These are phyloP conservation scores for Debaryomycetaceae sp. DNA, from an alignment of 1,139 yeast genomes.

Conservation along the genomic window DNA sequence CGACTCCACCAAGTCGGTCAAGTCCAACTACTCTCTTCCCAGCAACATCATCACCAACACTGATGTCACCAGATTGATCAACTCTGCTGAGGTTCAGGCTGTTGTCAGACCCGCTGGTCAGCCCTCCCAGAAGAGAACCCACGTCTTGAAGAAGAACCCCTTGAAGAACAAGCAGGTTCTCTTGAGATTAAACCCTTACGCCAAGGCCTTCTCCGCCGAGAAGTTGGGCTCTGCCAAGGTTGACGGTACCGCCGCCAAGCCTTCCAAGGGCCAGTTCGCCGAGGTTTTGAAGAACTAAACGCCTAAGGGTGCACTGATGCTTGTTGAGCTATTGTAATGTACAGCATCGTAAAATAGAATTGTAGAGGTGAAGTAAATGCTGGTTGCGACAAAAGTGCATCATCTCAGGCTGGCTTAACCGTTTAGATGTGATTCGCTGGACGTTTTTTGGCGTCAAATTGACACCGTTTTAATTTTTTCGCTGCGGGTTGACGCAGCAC, in stretches of 20 bases:
- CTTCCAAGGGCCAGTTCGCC: conserved; percentile 70
- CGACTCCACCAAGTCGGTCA: conserved; percentile 77
- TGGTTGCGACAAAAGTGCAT: neutral
- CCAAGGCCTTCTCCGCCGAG: conserved; percentile 92
- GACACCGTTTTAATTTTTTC: neutral
- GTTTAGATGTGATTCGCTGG: neutral
- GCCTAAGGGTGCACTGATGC: too few relatives aligned
- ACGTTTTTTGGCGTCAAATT: neutral
- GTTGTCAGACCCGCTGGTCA: conserved; percentile 97
- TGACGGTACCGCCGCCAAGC: conserved; percentile 53
- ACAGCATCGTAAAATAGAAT: neutral
- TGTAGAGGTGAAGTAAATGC: conserved; percentile 1
- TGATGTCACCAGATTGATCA: conserved; percentile 95
- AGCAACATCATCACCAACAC: conserved; percentile 90
- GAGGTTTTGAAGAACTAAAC: conserved; percentile 56
- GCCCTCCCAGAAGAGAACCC: conserved; percentile 87
- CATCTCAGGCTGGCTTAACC: neutral
- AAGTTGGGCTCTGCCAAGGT: conserved; percentile 85
- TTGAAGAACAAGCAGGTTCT: conserved; percentile 98
- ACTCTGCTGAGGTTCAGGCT: conserved; percentile 98
- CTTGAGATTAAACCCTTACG: conserved; percentile 99
- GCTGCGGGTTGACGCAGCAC: too few relatives aligned
- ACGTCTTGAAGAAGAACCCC: conserved; percentile 99
- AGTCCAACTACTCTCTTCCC: conserved; percentile 92
- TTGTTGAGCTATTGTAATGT: neutral